Evolutionary conservation across 75 land plant genomes (phyloP), one percentile per base, ranked within the genome.

Genomic region (Cryptomeria japonica): DNA sequence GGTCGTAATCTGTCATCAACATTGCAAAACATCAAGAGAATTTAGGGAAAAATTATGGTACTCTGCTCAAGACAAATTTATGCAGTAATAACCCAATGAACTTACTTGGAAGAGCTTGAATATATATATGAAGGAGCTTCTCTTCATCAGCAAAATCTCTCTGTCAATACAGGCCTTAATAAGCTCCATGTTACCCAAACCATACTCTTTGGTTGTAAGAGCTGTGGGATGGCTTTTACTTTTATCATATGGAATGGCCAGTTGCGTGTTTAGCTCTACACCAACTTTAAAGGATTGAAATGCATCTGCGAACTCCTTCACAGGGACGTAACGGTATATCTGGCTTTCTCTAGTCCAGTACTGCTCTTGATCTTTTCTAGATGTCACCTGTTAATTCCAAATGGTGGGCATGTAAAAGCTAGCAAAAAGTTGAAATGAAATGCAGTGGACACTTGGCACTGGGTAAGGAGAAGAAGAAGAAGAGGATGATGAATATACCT

Each of bases 311-410:
- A 94, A 93, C 19, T 88, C 95, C 44, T 85, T 70, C 12, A 90
- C 94, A 6, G 92, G 18, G 13, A 94, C 79, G 46, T 86, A 94
- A 31, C 49, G 58, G 83, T 93, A 93, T 8, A 91, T 83, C 47
- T 85, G 44, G 37, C 80, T 88, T 55, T 82, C 78, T 1, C 32
- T 56, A 39, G 19, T 2, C 95, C 95, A 93, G 80, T 94, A 94
- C 80, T 94, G 95, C 19, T 90, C 85, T 76, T 94, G 95, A 83
- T 94, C 95, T 68, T 94, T 94, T 84, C 61, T 90, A 68, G 95
- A 94, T 1, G 91, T 93, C 51, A 93, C 90, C 90, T 92, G 91
- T 49, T 85, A n/a, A n/a, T n/a, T n/a, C n/a, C n/a, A n/a, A 32
- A 32, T 31, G 14, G 2, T 34, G 32, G 38, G 14, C 2, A 75